Conservation (phyloP, 2,329 filamentous ascomycete species). For the Byssoonygena ceratinophila region DNA sequence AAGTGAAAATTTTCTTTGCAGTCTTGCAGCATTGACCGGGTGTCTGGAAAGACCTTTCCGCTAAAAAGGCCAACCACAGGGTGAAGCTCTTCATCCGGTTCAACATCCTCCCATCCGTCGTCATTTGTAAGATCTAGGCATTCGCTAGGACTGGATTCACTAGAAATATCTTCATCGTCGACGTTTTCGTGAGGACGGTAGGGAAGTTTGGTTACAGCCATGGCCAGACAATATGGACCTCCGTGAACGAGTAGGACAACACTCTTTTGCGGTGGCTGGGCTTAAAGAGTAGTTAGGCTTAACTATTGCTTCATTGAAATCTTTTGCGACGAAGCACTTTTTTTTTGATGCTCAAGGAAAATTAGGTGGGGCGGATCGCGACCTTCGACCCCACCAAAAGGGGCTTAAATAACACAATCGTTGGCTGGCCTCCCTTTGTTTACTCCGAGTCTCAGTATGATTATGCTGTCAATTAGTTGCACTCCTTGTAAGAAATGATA, state of each 20-base stretch:
- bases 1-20: constrained; percentile 57
- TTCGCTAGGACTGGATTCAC: constrained; percentile 22
- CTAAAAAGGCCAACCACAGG: constrained; percentile 59
- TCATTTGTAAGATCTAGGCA: constrained; percentile 38
- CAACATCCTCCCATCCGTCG: constrained; percentile 49
- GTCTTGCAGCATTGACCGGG: constrained; percentile 55
- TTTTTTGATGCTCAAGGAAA: not conserved
- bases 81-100: constrained; percentile 53
- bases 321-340: not conserved
- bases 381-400: constrained; percentile 6
- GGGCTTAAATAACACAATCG: not conserved
- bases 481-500: not conserved
- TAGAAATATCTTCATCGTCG: constrained; percentile 14
- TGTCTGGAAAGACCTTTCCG: constrained; percentile 53
- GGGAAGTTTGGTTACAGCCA: not conserved
- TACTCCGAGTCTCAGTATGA: not conserved
- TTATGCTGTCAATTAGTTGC: not conserved
- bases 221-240: not conserved
- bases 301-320: not conserved
- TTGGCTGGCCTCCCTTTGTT: constrained; percentile 4
- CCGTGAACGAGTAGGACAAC: not conserved
- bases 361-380: constrained; percentile 2
- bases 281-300: not conserved
- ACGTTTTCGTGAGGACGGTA: not conserved
- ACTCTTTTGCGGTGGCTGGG: no score